Percentiles rank a stretch among this genome's conserved stretches.
Evolutionary conservation across 2,329 filamentous ascomycete species (phyloP).

Genomic region (Chalara sp.): DNA sequence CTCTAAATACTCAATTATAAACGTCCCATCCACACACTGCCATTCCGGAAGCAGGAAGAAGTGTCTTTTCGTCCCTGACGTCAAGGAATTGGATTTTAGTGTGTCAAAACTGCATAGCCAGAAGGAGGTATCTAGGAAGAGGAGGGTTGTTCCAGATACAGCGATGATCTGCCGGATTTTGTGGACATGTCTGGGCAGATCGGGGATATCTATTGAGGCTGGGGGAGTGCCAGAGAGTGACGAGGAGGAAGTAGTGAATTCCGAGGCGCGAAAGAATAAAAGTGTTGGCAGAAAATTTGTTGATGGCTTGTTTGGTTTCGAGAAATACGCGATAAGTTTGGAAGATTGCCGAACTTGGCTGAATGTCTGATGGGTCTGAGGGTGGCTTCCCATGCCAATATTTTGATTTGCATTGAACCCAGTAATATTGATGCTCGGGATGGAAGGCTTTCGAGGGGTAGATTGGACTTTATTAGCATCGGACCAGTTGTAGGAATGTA

Average conservation of each 20-base stretch:
- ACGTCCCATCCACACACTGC: constrained; percentile 5
- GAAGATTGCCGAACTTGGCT: background rate
- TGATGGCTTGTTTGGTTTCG: background rate
- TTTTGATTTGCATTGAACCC: background rate
- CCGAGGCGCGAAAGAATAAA: background rate
- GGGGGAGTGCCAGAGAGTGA: background rate
- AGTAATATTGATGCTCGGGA: background rate
- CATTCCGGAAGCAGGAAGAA: constrained; percentile 17
- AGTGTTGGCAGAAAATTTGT: too few species aligned
- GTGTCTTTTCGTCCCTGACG: constrained; percentile 5
- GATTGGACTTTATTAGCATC: background rate
- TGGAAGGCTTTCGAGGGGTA: background rate
- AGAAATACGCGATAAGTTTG: background rate
- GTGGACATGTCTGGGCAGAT: background rate
- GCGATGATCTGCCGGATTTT: background rate
- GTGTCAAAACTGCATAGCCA: background rate
- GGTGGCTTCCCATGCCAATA: too few species aligned
- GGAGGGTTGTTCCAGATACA: background rate
- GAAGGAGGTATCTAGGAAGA: background rate
- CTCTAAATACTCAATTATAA: constrained; percentile 10
- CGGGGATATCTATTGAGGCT: background rate
- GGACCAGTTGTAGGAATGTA: background rate
- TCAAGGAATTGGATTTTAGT: background rate
- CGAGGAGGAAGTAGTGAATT: background rate
- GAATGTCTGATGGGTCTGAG: background rate